Percentiles rank a stretch among this genome's conserved stretches.
Evolutionary conservation across 1,284 basidiomycete species (phyloP).

Genomic region (Lentinus polychrous): DNA sequence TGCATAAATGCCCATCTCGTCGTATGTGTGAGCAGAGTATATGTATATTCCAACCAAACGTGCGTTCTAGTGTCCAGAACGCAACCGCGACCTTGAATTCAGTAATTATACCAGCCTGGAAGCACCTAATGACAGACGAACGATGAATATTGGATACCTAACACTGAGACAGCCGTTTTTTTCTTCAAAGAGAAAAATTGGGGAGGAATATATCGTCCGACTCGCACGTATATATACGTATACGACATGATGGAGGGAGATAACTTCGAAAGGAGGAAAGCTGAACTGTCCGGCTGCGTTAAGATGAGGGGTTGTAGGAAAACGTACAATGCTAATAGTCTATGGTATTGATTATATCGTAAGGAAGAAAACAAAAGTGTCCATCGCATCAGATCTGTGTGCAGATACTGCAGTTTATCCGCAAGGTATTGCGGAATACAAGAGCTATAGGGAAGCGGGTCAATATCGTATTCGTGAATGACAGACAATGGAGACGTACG

Average conservation of each 20-base stretch:
- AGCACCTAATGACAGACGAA: too few relatives aligned
- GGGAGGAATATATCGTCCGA: too few relatives aligned
- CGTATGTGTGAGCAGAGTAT: too few relatives aligned
- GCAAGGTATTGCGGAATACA: conserved; percentile 49
- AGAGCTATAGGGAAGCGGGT: conserved; percentile 37
- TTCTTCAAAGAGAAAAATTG: too few relatives aligned
- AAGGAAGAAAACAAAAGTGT: conserved; percentile 7
- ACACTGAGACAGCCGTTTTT: too few relatives aligned
- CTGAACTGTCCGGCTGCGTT: conserved; percentile 6
- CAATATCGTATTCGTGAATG: conserved; percentile 5
- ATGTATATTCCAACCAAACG: too few relatives aligned
- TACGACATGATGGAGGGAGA: not conserved
- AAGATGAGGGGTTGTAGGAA: conserved; percentile 10
- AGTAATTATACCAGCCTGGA: too few relatives aligned
- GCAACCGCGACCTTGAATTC: too few relatives aligned
- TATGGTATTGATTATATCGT: conserved; percentile 20
- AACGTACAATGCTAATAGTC: conserved; percentile 26
- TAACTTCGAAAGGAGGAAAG: not conserved
- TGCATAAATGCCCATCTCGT: too few relatives aligned
- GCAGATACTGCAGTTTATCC: conserved; percentile 62
- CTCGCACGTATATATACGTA: too few relatives aligned
- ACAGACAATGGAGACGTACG: conserved; percentile 46
- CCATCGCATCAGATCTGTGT: conserved; percentile 47
- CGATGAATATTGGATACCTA: too few relatives aligned
- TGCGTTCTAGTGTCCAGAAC: too few relatives aligned